Conservation (phyloP, 129 eudicot genomes). For the Flaveria linearis region DNA sequence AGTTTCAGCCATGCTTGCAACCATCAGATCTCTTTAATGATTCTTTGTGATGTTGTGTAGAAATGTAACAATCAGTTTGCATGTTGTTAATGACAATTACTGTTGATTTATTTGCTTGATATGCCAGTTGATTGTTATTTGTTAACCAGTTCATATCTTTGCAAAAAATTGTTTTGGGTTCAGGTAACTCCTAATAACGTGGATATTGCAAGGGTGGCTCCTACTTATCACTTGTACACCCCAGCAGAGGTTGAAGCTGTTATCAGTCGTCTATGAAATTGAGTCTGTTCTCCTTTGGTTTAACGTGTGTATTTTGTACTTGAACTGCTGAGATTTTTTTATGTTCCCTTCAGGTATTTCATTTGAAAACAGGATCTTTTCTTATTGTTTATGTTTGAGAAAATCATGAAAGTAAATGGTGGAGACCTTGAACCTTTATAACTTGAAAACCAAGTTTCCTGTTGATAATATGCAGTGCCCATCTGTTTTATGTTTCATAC, state of each 20-base stretch:
- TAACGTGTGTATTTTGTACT: slow-evolving; percentile 21
- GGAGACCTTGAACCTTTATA: slow-evolving; percentile 1
- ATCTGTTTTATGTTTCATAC: too few species aligned
- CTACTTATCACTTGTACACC: slow-evolving; percentile 85
- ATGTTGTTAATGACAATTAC: neutral
- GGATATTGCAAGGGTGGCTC: slow-evolving; percentile 96
- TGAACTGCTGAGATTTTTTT: slow-evolving; percentile 21
- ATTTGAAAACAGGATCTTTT: slow-evolving; percentile 19
- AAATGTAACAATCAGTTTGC: neutral
- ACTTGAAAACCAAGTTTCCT: neutral
- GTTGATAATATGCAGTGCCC: neutral
- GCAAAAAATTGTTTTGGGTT: neutral
- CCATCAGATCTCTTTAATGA: neutral
- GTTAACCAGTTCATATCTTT: slow-evolving; percentile 1
- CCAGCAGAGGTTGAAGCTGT: slow-evolving; percentile 96
- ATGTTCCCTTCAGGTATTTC: neutral
- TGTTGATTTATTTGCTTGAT: neutral
- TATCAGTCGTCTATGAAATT: slow-evolving; percentile 59
- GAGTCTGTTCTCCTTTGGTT: slow-evolving; percentile 11
- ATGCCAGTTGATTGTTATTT: neutral
- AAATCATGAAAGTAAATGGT: neutral
- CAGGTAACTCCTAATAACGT: slow-evolving; percentile 96
- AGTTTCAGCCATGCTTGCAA: neutral
- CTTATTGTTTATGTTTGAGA: slow-evolving; percentile 1
- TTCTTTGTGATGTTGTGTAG: neutral